Conservation (phyloP, 2,329 filamentous ascomycete genomes). For the Clarireedia homoeocarpa region DNA sequence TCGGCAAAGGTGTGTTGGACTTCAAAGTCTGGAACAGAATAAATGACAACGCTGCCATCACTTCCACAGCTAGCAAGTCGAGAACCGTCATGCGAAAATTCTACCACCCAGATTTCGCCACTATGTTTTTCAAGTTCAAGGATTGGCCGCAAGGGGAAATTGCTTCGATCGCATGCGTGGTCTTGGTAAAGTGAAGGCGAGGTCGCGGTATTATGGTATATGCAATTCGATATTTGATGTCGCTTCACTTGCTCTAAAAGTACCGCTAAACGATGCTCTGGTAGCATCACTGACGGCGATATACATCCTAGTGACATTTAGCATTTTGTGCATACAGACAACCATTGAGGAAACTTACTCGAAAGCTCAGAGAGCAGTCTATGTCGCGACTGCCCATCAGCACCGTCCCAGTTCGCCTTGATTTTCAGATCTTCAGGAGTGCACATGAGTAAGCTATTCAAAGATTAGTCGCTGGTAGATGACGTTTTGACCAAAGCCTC, state of each 20-base stretch:
- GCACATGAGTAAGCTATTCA: slow-evolving; percentile 75
- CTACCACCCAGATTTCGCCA: slow-evolving; percentile 86
- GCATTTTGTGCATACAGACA: background rate
- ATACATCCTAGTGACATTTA: slow-evolving; percentile 59
- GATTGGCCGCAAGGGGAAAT: slow-evolving; percentile 69
- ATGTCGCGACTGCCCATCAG: slow-evolving; percentile 65
- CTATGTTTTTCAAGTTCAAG: slow-evolving; percentile 64
- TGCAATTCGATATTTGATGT: slow-evolving; percentile 71
- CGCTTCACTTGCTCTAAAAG: slow-evolving; percentile 79
- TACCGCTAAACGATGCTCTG: slow-evolving; percentile 76
- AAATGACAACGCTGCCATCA: slow-evolving; percentile 70
- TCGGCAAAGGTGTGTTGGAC: slow-evolving; percentile 54
- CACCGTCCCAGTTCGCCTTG: slow-evolving; percentile 80
- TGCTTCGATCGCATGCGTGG: slow-evolving; percentile 70
- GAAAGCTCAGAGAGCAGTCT: slow-evolving; percentile 74
- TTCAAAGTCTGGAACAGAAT: slow-evolving; percentile 65
- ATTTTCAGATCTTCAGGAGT: slow-evolving; percentile 66
- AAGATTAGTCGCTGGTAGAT: slow-evolving; percentile 7
- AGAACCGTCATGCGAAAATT: slow-evolving; percentile 81
- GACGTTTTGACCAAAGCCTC: background rate
- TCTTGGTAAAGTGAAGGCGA: slow-evolving; percentile 84
- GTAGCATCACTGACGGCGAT: slow-evolving; percentile 94
- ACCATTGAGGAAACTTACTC: slow-evolving; percentile 45
- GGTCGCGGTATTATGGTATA: slow-evolving; percentile 76
- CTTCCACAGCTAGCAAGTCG: slow-evolving; percentile 76